Base-by-base conservation (phyloP, 2,329 filamentous ascomycete species). In the Diaporthe vexans region DNA sequence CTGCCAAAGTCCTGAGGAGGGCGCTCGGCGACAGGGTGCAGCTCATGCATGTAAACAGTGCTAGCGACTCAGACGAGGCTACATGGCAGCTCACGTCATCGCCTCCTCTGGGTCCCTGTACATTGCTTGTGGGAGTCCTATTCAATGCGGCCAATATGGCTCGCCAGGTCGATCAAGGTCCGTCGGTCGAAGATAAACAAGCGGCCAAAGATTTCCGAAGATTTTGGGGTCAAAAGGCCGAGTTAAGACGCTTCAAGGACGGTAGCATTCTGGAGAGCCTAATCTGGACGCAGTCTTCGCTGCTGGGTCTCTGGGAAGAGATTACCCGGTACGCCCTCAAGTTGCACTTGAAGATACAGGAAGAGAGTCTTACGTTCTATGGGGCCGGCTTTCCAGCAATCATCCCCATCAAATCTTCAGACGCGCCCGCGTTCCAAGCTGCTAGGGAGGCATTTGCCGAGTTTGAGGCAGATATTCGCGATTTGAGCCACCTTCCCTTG, bases 151-250 rank as follows among this genome's bases (percentile, higher is more conserved):
- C 89, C 51, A 93, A 94, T 78, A 92, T 93, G 79, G 86, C 89
- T 72, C 92, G 95, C 43, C 89, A 92, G 61, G 94, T 98, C 76
- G 97, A 99, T 77, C 94, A 95, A 81, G 97, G 97, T 0, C 97
- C 97, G 7, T 86, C 93, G 0, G 94, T 95, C 2, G 95, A 98
- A 80, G 90, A 97, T 75, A 95, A 96, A 82, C 92, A 93, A 77
- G 94, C 95, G 76, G 93, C 95, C 33, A 91, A 92, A 13, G 89
- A 88, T 43, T 99, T 98, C 82, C 94, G 94, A 48, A 91, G 92
- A 46, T 98, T 99, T 81, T 99, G 97, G 97, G 97, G 96, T 9
- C 93, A 96, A 13, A 97, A 97, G 81, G 91, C 97, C 1, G 97
- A 99, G 82, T 88, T 99, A 59, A 91, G 97, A 77, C 94, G 97